Evolutionary conservation across 257 asterid genomes (phyloP), one percentile per base, ranked within the genome.

Genomic region (Ligustrum vulgare): DNA sequence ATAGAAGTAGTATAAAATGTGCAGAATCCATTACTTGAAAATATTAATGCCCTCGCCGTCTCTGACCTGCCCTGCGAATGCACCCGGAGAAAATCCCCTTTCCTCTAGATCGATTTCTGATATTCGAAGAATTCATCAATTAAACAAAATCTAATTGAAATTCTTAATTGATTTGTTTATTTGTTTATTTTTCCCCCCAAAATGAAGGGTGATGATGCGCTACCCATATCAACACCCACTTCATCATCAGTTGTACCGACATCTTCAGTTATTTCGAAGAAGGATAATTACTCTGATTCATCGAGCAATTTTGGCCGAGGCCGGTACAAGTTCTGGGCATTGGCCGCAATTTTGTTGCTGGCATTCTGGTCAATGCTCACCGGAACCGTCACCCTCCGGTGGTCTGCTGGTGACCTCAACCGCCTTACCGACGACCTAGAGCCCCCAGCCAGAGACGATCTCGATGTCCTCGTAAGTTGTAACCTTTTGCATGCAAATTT

Each of bases 281-380:
- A 22, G 67, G 67, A 60, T 9, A 22, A 8, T 60, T 25, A 60
- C 18, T 60, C 67, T 22, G 67, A 60, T 25, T 23, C 67, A 60
- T 25, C 64, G 49, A 63, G 58, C 56, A 28, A 78, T 12, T 81
- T 84, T 74, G 85, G 82, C 3, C 75, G 86, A 67, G 93, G 88
- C 23, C 83, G 93, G 5, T 86, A 86, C 77, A 88, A 86, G 41
- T 81, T 86, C 22, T 86, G 88, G 85, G 84, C 86, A 2, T 86
- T 88, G 54, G 84, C 84, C 2, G 91, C 86, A 11, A 88, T 88
- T 54, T 62, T 83, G 25, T 69, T 88, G 35, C 84, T 88, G 39
- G 91, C 93, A 1, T 86, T 88, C 66, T 88, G 93, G 91, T 88
- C 93, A 11, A 88, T 88, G 80, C 76, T 88, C 64, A 88, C 89